A percentile compares a stretch with the other conserved stretches of the same genome.
Evolutionary conservation across 345 rosid genomes (phyloP).

Genomic region (Brassica incana): DNA sequence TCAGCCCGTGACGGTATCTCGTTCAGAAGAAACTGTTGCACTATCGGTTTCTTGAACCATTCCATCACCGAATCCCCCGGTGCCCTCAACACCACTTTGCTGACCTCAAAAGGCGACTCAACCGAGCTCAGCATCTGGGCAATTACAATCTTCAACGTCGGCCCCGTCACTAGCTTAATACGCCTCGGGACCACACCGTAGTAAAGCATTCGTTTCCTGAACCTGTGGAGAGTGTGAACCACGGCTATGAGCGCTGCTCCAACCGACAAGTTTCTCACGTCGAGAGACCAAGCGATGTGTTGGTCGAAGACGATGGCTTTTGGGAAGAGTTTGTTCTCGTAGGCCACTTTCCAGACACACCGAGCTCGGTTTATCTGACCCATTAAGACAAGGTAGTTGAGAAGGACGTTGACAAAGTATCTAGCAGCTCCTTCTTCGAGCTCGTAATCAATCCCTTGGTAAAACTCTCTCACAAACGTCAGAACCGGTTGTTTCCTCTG

Average conservation of each 20-base stretch:
- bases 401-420: slow-evolving; percentile 89
- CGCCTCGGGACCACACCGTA: slow-evolving; percentile 94
- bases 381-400: slow-evolving; percentile 94
- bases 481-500: slow-evolving; percentile 90
- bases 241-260: slow-evolving; percentile 98
- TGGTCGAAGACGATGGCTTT: slow-evolving; percentile 97
- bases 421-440: slow-evolving; percentile 93
- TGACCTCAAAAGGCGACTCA: slow-evolving; percentile 93
- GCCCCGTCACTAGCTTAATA: slow-evolving; percentile 94
- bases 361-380: slow-evolving; percentile 95
- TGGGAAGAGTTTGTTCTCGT: slow-evolving; percentile 94
- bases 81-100: slow-evolving; percentile 89
- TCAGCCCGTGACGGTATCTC: slow-evolving; percentile 89
- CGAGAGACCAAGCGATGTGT: slow-evolving; percentile 98
- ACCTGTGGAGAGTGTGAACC: slow-evolving; percentile 91
- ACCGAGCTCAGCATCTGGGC: slow-evolving; percentile 93
- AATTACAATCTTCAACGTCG: slow-evolving; percentile 83
- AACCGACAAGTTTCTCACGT: slow-evolving; percentile 85
- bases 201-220: slow-evolving; percentile 91
- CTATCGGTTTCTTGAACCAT: slow-evolving; percentile 97
- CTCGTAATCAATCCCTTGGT: slow-evolving; percentile 90
- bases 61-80: slow-evolving; percentile 92
- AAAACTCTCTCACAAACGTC: slow-evolving; percentile 82
- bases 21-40: slow-evolving; percentile 90
- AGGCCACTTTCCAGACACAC: slow-evolving; percentile 97